Conservation (phyloP, 2,329 filamentous ascomycete genomes). For the Ascochyta pisi region DNA sequence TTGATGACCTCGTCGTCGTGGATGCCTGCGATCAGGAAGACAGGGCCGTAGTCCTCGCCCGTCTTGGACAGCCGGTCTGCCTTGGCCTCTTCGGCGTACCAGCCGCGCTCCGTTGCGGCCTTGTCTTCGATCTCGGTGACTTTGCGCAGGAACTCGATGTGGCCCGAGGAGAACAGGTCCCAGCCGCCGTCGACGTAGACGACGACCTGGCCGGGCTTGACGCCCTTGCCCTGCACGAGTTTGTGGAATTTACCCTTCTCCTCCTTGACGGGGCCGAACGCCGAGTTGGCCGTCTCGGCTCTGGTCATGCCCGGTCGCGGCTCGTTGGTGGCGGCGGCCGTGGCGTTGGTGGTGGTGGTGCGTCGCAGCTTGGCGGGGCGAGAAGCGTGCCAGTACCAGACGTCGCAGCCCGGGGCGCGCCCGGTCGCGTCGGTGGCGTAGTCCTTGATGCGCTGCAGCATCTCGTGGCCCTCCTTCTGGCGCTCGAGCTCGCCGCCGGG, state of each 20-base stretch:
- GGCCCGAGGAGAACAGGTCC: conserved; percentile 94
- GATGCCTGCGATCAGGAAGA: conserved; percentile 89
- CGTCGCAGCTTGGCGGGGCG: conserved; percentile 48
- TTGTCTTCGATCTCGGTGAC: conserved; percentile 78
- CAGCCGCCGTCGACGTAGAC: conserved; percentile 97
- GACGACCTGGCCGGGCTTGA: conserved; percentile 78
- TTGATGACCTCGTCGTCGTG: conserved; percentile 97
- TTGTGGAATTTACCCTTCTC: conserved; percentile 71
- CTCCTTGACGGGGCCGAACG: conserved; percentile 51
- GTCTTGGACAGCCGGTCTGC: conserved; percentile 67
- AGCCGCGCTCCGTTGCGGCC: conserved; percentile 71
- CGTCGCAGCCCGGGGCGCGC: conserved; percentile 76
- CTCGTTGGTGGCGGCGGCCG: conserved; percentile 15
- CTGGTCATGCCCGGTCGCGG: conserved; percentile 30
- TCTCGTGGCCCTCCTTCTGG: conserved; percentile 67
- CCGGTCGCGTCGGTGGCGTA: conserved; percentile 90
- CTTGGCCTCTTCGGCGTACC: conserved; percentile 72
- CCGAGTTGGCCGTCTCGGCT: conserved; percentile 50
- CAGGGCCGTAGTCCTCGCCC: conserved; percentile 78
- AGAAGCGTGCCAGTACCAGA: conserved; percentile 80
- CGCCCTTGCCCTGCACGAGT: conserved; percentile 74
- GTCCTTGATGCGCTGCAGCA: conserved; percentile 78
- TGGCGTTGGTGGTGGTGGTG: conserved; percentile 39
- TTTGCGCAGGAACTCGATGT: conserved; percentile 89
- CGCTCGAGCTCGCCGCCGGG: conserved; percentile 73